These are phyloP conservation scores for Pestalotiopsis sp. DNA, from an alignment of 2,329 filamentous ascomycete species.

Conservation along the genomic window DNA sequence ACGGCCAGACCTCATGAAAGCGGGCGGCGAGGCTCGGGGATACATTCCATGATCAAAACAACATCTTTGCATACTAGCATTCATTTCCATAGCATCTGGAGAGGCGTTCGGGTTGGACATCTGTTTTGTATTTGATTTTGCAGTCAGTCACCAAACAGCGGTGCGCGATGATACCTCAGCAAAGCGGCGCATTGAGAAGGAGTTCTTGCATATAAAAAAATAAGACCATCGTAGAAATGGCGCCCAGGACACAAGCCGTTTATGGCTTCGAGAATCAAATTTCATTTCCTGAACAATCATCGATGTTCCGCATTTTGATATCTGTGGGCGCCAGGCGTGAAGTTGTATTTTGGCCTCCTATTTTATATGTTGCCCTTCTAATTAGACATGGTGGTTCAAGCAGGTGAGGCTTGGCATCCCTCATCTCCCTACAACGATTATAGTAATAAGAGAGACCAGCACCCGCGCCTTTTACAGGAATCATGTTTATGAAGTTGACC, in stretches of 20 bases:
- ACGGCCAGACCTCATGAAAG: not conserved
- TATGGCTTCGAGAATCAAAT: not conserved
- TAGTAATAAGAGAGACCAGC: not conserved
- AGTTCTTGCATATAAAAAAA: not conserved
- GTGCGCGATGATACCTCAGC: slow-evolving; percentile 5
- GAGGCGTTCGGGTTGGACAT: slow-evolving; percentile 5
- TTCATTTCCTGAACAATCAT: not conserved
- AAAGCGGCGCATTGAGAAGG: not conserved
- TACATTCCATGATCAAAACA: not conserved
- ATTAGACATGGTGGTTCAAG: too few species aligned
- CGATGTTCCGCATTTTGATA: not conserved
- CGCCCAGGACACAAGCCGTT: not conserved
- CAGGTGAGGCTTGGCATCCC: too few species aligned
- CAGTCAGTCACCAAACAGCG: not conserved
- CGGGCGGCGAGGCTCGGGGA: not conserved
- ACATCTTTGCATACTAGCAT: slow-evolving; percentile 6
- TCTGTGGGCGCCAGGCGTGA: not conserved
- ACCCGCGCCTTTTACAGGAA: not conserved
- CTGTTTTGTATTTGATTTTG: not conserved
- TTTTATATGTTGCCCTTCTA: not conserved
- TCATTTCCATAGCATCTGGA: slow-evolving; percentile 2
- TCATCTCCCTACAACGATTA: too few species aligned
- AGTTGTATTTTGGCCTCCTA: not conserved
- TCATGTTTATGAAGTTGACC: not conserved
- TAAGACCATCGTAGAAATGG: not conserved